Conservation (phyloP, 1,284 basidiomycete species). For the Austroboletus niveus region DNA sequence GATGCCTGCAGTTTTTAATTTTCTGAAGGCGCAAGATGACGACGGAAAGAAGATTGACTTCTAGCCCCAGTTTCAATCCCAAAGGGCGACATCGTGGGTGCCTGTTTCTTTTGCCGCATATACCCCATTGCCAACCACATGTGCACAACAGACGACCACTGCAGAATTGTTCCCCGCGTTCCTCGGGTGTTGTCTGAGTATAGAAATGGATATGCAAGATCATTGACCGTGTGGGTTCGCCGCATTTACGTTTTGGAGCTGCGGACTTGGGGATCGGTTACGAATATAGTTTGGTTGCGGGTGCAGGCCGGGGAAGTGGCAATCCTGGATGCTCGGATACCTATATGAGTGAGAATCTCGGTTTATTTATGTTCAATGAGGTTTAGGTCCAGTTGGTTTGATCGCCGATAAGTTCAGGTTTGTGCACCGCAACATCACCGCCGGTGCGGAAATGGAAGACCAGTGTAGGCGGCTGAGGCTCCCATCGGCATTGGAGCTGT, state of each 20-base stretch:
- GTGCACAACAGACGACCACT: slow-evolving; percentile 18
- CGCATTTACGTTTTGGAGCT: background rate
- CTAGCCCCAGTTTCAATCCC: slow-evolving; percentile 16
- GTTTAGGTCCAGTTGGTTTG: too few species aligned
- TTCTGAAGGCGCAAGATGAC: slow-evolving; percentile 23
- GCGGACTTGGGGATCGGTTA: background rate
- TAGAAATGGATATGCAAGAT: slow-evolving; percentile 9
- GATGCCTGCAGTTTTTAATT: slow-evolving; percentile 25
- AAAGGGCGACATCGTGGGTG: slow-evolving; percentile 15
- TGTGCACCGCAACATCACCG: too few species aligned
- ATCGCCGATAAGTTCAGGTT: too few species aligned
- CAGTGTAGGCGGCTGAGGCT: background rate
- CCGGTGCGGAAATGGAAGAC: too few species aligned
- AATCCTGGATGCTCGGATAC: too few species aligned
- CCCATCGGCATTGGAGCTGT: too few species aligned
- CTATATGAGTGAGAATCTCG: too few species aligned
- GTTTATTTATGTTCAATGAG: too few species aligned
- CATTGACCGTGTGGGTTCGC: background rate
- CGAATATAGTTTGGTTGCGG: background rate
- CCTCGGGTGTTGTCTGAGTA: slow-evolving; percentile 3
- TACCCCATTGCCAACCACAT: background rate
- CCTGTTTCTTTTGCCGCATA: background rate
- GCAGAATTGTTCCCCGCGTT: slow-evolving; percentile 18
- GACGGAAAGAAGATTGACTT: slow-evolving; percentile 19
- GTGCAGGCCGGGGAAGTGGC: too few species aligned